phyloP scores from a whole-genome alignment of 208 protist genomes.

The Tritrichomonas musculus region DNA sequence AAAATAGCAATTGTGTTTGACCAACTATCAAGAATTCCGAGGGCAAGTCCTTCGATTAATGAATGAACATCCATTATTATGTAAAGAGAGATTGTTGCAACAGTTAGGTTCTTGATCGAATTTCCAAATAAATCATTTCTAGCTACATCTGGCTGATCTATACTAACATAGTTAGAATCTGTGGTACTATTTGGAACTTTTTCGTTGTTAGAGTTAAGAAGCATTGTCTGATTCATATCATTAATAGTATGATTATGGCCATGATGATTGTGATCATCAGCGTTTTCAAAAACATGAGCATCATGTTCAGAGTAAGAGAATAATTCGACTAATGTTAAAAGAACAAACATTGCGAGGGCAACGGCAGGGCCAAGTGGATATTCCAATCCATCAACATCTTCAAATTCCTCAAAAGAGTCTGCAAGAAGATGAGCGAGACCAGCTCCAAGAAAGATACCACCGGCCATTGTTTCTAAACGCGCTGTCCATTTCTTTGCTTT shows the following conservation, averaged over 20 bases:
- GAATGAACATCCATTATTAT: conserved; percentile 8
- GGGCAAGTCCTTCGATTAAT: background rate
- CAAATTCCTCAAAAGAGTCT: background rate
- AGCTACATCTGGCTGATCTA: background rate
- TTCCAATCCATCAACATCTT: background rate
- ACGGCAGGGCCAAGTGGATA: background rate
- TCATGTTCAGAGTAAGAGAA: background rate
- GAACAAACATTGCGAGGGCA: background rate
- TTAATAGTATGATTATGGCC: background rate
- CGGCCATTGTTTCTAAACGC: background rate
- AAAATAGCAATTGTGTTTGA: background rate
- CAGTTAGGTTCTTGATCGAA: background rate
- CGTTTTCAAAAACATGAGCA: background rate
- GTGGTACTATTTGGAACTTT: background rate
- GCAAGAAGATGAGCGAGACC: background rate
- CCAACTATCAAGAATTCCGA: background rate
- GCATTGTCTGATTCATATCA: no score
- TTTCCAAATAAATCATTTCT: background rate
- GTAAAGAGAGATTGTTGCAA: background rate
- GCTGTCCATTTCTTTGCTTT: background rate
- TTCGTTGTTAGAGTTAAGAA: background rate
- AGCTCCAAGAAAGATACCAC: background rate
- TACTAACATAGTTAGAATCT: background rate
- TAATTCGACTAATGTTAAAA: background rate
- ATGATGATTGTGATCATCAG: no score